phyloP scores from a whole-genome alignment of 1,284 basidiomycete genomes.

The Malassezia vespertilionis region DNA sequence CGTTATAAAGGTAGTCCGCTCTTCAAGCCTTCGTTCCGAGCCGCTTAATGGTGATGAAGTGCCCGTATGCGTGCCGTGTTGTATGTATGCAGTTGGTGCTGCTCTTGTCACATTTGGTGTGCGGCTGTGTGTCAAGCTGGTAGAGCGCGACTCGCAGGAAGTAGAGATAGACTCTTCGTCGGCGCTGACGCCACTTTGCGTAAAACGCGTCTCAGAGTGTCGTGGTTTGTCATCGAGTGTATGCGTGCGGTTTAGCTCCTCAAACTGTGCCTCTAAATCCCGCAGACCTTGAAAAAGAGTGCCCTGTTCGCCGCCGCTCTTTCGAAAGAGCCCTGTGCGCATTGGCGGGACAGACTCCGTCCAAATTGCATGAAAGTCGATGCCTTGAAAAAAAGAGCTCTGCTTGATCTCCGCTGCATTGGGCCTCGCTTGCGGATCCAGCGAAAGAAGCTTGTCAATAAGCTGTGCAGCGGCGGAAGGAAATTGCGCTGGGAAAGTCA shows the following conservation, averaged over 20 bases:
- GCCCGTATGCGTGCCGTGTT: no score
- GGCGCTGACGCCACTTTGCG: not conserved
- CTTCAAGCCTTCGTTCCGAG: no score
- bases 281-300: not conserved
- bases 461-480: conserved; percentile 50
- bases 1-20: not conserved
- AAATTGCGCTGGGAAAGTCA: conserved; percentile 51
- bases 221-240: no score
- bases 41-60: no score
- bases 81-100: not conserved
- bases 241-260: not conserved
- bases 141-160: not conserved
- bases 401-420: conserved; percentile 20
- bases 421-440: conserved; percentile 26
- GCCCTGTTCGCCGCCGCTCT: conserved; percentile 1
- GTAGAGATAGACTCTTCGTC: not conserved
- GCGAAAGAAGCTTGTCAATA: conserved; percentile 50
- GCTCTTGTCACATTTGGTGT: not conserved
- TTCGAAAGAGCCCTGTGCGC: not conserved
- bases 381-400: conserved; percentile 26
- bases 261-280: not conserved
- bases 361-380: conserved; percentile 33
- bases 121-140: not conserved
- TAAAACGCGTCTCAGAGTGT: no score
- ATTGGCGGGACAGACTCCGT: conserved; percentile 8